Base-by-base conservation (phyloP, 495 filamentous ascomycete species). In the Penicillium bialowiezense region DNA sequence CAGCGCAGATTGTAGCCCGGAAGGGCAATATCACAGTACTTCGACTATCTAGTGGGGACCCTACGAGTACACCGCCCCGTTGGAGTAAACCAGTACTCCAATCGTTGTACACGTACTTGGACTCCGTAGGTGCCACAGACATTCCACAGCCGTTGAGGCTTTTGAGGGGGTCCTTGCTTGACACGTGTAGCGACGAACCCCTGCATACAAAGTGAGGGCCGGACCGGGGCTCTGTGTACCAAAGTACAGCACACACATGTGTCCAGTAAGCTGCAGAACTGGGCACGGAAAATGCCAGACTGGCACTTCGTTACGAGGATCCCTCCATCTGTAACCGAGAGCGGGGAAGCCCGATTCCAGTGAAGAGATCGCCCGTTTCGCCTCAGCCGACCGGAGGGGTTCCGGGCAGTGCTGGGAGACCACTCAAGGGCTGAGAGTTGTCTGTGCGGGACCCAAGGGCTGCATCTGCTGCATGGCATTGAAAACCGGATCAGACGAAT, bases 331-430 rank as follows among this genome's bases (percentile, higher is more conserved):
- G 23, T 48, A 40, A 32, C 36, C 45, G 45, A 48, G 45, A 35
- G 44, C 35, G 45, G 45, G 45, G 45, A 48, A 48, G 18, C 12
- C 7, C 41, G 28, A 43, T 28, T n/a, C n/a, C n/a, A n/a, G 19
- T 32, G 28, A 28, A 24, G 10, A 21, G 3, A 26, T 26, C 8
- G 33, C 26, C 13, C 13, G 1, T 5, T 28, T 44, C 23, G 23
- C 34, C 29, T 38, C 33, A 45, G 21, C 43, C 43, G 43, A 45
- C 19, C 43, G 43, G 43, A 28, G 32, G 12, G 23, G 20, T 36
- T 18, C 43, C 43, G 32, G 13, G 14, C 26, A 28, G 43, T 24
- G 23, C 20, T 2, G 15, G 21, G 24, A n/a, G 0, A 46, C 34
- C 20, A 39, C 1, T 34, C 35, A 2, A 24, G 33, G 44, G 44